Base-by-base conservation (phyloP, 352 stramenopile genomes). In the Thraustochytrium striatum region DNA sequence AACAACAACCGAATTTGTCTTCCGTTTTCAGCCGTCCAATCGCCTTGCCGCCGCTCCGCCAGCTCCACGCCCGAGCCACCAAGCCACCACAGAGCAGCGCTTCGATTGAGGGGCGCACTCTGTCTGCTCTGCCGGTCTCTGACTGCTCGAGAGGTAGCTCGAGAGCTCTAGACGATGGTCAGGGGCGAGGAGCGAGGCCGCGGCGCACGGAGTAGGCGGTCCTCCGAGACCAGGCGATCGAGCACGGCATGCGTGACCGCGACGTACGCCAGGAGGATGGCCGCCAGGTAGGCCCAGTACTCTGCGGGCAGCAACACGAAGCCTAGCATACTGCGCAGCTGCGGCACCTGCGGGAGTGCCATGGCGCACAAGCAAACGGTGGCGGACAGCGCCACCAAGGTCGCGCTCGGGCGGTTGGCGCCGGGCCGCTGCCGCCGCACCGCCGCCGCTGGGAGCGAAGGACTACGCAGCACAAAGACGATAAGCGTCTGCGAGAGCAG, bases 381-480 rank as follows among this genome's bases (percentile, higher is more conserved):
- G 21, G 19, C 43, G 16, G 65, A 75, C 8, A 75, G 65, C 30
- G 68, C 3, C 7, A 75, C 39, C 8, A 75, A 30, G 21, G 41
- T 75, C 19, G 16, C 3, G 8, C 19, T 38, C 3, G 65, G 65
- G 25, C 28, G 59, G 21, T 52, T 33, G 9, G 50, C 59, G 41
- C 53, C 52, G 13, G 41, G 41, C 19, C 39, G 43, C n/a, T 47
- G 44, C 5, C 65, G 43, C n/a, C n/a, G n/a, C n/a, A n/a, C n/a
- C n/a, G n/a, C n/a, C n/a, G n/a, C n/a, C n/a, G n/a, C n/a, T n/a
- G n/a, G n/a, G n/a, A n/a, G n/a, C n/a, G n/a, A n/a, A n/a, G n/a
- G n/a, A n/a, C n/a, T n/a, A n/a, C n/a, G n/a, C n/a, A 75, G 25
- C 0, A 75, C 65, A 43, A 75, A 75, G 32, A 75, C 65, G 19